Conservation (phyloP, 2,329 filamentous ascomycete genomes). For the Monosporascus sp. region DNA sequence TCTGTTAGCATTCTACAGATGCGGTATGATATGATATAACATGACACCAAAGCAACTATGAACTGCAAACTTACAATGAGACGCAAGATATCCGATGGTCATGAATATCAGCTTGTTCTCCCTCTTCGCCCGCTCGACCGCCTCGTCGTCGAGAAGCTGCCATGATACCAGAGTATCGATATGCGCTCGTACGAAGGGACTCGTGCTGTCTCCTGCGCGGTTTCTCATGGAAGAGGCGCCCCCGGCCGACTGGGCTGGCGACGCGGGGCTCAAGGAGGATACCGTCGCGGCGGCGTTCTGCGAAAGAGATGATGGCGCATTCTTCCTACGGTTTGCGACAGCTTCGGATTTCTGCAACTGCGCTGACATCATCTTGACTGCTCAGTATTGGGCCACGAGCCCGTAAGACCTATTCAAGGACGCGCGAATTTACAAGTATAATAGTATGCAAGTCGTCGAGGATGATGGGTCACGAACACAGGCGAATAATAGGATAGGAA, state of each 20-base stretch:
- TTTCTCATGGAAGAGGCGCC: slow-evolving; percentile 26
- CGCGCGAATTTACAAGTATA: no score
- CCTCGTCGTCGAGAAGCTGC: slow-evolving; percentile 80
- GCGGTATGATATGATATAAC: neutral
- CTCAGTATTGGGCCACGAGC: neutral
- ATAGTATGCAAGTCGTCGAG: no score
- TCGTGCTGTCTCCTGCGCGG: slow-evolving; percentile 35
- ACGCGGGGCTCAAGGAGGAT: neutral
- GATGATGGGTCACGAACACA: neutral
- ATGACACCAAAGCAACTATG: neutral
- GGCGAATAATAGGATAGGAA: neutral
- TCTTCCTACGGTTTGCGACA: slow-evolving; percentile 1
- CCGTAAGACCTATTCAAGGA: no score
- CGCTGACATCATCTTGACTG: slow-evolving; percentile 25
- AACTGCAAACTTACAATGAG: slow-evolving; percentile 66
- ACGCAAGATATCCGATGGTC: slow-evolving; percentile 91
- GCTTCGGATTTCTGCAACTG: slow-evolving; percentile 22
- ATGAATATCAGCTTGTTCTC: slow-evolving; percentile 88
- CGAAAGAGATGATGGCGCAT: neutral
- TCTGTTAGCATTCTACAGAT: no score
- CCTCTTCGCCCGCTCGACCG: slow-evolving; percentile 68
- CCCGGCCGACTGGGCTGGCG: slow-evolving; percentile 3
- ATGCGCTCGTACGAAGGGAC: slow-evolving; percentile 63
- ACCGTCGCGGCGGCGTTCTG: neutral
- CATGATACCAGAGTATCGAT: slow-evolving; percentile 80